Evolutionary conservation across 768 basidiomycete species (phyloP).

Genomic region (Mycena filopes): DNA sequence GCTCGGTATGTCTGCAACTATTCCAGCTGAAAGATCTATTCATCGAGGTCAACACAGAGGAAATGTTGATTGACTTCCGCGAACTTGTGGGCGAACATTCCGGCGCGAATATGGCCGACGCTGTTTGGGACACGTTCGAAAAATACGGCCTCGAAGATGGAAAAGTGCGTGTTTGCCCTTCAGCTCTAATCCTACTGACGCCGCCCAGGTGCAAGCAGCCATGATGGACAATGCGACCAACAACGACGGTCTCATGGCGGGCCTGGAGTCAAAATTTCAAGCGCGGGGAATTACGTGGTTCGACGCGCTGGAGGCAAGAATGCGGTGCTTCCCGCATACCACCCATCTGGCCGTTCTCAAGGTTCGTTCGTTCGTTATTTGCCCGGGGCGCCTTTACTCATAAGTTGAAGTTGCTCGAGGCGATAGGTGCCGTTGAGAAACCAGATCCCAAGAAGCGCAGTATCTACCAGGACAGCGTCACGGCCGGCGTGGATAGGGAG

Average conservation of each 20-base stretch:
- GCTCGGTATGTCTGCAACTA: constrained; percentile 37
- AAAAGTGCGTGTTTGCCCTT: background rate
- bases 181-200: background rate
- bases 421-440: constrained; percentile 39
- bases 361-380: constrained; percentile 15
- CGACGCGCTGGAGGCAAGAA: constrained; percentile 18
- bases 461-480: constrained; percentile 38
- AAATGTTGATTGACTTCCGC: constrained; percentile 36
- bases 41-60: constrained; percentile 26
- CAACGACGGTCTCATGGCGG: constrained; percentile 35
- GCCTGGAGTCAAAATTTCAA: constrained; percentile 9
- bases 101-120: constrained; percentile 36
- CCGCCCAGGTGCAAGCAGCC: constrained; percentile 31
- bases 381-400: background rate
- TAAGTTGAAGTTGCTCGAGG: constrained; percentile 43
- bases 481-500: constrained; percentile 19
- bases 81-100: constrained; percentile 38
- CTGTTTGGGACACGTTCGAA: constrained; percentile 32
- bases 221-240: constrained; percentile 35
- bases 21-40: background rate
- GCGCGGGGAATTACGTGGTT: constrained; percentile 21
- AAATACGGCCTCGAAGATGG: constrained; percentile 25
- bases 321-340: constrained; percentile 38
- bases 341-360: constrained; percentile 35
- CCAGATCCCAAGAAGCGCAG: constrained; percentile 34